Percentiles rank a stretch among this genome's conserved stretches.
Evolutionary conservation across 1,284 basidiomycete species (phyloP).

Genomic region (Butyriboletus pseudospeciosus): DNA sequence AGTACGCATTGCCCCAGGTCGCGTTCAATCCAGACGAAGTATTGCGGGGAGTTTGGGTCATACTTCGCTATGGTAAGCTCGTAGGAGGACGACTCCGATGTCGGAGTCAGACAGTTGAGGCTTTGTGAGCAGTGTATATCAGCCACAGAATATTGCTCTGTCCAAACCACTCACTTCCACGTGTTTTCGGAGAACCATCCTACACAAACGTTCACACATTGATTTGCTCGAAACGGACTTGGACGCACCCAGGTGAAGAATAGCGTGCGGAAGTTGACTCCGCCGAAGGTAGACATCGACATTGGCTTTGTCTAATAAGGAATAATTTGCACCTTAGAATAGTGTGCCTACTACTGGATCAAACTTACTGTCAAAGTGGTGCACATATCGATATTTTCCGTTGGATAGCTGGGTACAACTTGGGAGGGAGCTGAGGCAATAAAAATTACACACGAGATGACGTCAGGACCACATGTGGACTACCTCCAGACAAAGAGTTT

Average conservation of each 20-base stretch:
- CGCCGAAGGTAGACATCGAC: constrained; percentile 29
- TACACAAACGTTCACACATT: constrained; percentile 1
- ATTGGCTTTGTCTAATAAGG: constrained; percentile 27
- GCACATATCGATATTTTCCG: constrained; percentile 22
- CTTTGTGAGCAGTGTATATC: neutral
- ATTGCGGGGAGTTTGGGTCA: constrained; percentile 16
- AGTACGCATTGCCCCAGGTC: constrained; percentile 29
- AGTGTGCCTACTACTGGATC: neutral
- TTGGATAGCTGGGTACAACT: constrained; percentile 17
- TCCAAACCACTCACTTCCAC: constrained; percentile 20
- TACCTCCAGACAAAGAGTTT: constrained; percentile 34
- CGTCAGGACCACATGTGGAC: neutral
- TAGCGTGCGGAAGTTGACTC: constrained; percentile 24
- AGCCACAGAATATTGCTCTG: neutral
- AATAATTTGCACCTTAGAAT: neutral
- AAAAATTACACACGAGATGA: neutral
- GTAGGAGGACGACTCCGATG: constrained; percentile 15
- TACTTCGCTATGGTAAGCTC: constrained; percentile 22
- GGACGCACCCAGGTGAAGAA: constrained; percentile 21
- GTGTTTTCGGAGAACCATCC: constrained; percentile 32
- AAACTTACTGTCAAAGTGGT: constrained; percentile 23
- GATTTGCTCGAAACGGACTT: too few relatives aligned
- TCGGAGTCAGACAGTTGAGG: constrained; percentile 1
- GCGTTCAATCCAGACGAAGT: constrained; percentile 27
- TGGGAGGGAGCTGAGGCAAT: constrained; percentile 26